phyloP scores from a whole-genome alignment of 1,139 yeast genomes.

The Lipomyces yarrowii region DNA sequence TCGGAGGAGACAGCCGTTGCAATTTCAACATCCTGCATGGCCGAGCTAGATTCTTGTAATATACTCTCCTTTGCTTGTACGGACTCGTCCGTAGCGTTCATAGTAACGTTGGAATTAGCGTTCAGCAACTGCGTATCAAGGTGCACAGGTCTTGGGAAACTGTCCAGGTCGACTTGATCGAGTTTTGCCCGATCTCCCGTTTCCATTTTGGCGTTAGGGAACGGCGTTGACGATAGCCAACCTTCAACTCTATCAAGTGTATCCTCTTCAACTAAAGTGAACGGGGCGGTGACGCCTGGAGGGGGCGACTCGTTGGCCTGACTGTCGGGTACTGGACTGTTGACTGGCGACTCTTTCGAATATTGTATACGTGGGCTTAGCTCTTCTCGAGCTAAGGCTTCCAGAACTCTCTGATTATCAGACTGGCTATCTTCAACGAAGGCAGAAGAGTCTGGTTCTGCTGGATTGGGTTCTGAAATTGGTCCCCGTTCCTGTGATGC shows the following conservation, averaged over 20 bases:
- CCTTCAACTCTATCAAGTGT: neutral
- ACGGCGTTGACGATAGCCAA: neutral
- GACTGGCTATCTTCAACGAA: neutral
- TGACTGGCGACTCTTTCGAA: neutral
- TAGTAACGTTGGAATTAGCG: neutral
- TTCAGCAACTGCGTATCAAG: neutral
- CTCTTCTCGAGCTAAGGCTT: neutral
- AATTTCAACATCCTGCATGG: constrained; percentile 2
- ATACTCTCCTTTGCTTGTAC: neutral
- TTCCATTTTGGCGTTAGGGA: neutral
- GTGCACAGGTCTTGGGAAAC: neutral
- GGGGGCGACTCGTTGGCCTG: neutral
- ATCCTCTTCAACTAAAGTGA: neutral
- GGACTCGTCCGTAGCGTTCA: neutral
- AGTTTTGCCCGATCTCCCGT: neutral
- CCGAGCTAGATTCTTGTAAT: neutral
- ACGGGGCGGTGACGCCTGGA: neutral
- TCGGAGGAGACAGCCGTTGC: constrained; percentile 6
- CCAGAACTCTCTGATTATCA: neutral
- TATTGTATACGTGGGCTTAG: neutral
- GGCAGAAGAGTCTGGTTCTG: neutral
- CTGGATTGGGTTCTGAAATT: neutral
- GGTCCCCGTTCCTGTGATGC: neutral
- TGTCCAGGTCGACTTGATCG: neutral
- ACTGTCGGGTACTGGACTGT: neutral